Percentiles rank a stretch among this genome's conserved stretches.
These are phyloP conservation scores for Solanum habrochaites DNA, from an alignment of 257 asterid genomes.

Conservation along the genomic window DNA sequence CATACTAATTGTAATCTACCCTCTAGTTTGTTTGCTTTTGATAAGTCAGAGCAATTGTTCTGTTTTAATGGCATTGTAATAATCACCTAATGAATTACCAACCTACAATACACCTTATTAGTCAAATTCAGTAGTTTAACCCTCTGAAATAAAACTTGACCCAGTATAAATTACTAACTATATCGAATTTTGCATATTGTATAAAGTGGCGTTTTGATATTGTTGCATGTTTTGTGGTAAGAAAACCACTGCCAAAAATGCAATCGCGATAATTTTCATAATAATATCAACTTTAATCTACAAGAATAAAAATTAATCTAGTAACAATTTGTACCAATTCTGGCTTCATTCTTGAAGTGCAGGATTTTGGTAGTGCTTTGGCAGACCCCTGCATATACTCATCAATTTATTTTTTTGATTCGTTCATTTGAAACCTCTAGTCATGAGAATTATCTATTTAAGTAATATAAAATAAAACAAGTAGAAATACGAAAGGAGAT, in stretches of 20 bases:
- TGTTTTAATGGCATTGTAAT: background rate
- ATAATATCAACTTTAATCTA: background rate
- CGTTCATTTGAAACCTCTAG: background rate
- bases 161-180: background rate
- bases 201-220: background rate
- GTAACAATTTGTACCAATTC: background rate
- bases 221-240: background rate
- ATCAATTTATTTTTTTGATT: background rate
- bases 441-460: background rate
- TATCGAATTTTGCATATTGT: background rate
- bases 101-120: background rate
- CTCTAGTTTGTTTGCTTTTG: background rate
- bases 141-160: background rate
- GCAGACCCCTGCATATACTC: background rate
- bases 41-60: background rate
- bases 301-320: background rate
- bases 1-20: background rate
- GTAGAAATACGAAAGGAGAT: background rate
- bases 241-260: background rate
- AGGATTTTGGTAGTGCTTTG: background rate
- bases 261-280: background rate
- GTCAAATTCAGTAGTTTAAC: background rate
- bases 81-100: background rate
- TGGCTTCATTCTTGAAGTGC: background rate
- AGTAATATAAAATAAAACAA: background rate